Percentiles rank a stretch among this genome's conserved stretches.
phyloP scores from a whole-genome alignment of 78 protist species.

The slime mould (Dictyostelium discoideum) region DNA sequence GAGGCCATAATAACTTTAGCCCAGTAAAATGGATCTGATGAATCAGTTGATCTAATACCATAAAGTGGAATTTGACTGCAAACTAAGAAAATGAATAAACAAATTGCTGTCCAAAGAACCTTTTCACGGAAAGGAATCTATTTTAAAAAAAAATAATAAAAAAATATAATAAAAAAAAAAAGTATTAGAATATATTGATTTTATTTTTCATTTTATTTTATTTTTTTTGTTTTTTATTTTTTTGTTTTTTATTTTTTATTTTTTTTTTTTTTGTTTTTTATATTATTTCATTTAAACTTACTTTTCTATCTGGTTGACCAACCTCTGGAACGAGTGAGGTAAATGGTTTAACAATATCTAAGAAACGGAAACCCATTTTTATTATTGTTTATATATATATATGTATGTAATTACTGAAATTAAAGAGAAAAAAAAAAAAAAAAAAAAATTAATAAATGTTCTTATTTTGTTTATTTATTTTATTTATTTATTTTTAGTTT shows the following conservation, averaged over 20 bases:
- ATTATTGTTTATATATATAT: neutral
- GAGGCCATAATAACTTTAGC: constrained; percentile 99
- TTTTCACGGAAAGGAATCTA: constrained; percentile 93
- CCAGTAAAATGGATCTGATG: constrained; percentile 99
- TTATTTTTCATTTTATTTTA: neutral
- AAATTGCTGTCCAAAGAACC: constrained; percentile 97
- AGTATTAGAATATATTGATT: no score
- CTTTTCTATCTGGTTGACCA: constrained; percentile 92
- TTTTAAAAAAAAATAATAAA: neutral
- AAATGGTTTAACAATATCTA: constrained; percentile 96
- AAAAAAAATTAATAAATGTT: neutral
- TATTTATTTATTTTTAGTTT: neutral
- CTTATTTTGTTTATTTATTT: no score
- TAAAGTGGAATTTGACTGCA: constrained; percentile 99
- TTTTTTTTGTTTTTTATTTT: neutral
- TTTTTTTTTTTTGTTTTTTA: neutral
- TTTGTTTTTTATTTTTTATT: neutral
- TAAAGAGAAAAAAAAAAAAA: neutral
- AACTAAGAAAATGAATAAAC: constrained; percentile 98
- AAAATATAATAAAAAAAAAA: neutral
- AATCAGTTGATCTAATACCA: constrained; percentile 93
- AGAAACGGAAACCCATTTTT: constrained; percentile 85
- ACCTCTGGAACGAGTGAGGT: constrained; percentile 99
- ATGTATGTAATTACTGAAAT: neutral
- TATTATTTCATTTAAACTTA: neutral